Conservation (phyloP, 2,329 filamentous ascomycete genomes). For the Epichloe sibirici region DNA sequence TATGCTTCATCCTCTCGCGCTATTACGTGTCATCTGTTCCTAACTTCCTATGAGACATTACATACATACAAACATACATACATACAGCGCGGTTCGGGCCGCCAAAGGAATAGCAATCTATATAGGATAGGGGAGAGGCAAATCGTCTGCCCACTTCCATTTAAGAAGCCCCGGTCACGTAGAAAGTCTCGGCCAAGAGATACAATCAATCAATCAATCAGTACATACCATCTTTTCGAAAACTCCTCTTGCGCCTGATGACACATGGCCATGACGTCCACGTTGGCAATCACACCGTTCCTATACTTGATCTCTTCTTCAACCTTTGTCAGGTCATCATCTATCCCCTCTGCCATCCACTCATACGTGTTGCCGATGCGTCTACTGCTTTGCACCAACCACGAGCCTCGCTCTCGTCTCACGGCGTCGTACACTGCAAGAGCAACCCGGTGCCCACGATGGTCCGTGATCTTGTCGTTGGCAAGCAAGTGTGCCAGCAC, state of each 20-base stretch:
- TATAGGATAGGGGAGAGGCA: too few species aligned
- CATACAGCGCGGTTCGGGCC: too few species aligned
- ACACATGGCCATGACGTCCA: slow-evolving; percentile 2
- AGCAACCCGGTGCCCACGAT: not conserved
- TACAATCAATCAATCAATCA: not conserved
- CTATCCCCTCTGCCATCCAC: slow-evolving; percentile 6
- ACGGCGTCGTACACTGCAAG: not conserved
- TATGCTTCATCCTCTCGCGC: too few species aligned
- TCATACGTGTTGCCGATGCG: slow-evolving; percentile 7
- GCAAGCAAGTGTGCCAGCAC: slow-evolving; percentile 3
- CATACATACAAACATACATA: too few species aligned
- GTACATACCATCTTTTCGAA: not conserved
- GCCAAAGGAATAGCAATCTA: too few species aligned
- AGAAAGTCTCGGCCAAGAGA: too few species aligned
- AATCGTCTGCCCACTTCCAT: too few species aligned
- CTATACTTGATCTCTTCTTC: slow-evolving; percentile 5
- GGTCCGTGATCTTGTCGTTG: not conserved
- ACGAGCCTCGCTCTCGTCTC: slow-evolving; percentile 1
- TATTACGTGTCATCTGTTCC: too few species aligned
- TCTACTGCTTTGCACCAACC: slow-evolving; percentile 6
- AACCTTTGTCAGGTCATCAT: slow-evolving; percentile 5
- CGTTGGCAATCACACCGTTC: slow-evolving; percentile 5
- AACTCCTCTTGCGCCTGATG: not conserved
- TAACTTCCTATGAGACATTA: too few species aligned
- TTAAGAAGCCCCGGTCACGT: too few species aligned